Conservation (phyloP, 192 early-diverging fungal genomes). For the Rhizoclosmatium globosum region DNA sequence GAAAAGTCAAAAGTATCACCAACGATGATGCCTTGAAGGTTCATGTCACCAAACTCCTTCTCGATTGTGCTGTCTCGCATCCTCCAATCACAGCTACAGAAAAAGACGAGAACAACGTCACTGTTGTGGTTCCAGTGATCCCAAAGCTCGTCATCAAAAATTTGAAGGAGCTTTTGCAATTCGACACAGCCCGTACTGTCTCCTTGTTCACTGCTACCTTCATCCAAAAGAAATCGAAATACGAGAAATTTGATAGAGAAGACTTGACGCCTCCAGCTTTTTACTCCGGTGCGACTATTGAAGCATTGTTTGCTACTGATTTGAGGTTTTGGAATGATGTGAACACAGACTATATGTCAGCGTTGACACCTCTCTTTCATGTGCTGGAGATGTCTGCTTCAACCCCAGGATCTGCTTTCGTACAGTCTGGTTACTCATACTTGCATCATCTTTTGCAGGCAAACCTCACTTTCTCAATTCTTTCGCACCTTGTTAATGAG, state of each 20-base stretch:
- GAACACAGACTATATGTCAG: not conserved
- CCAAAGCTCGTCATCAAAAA: slow-evolving; percentile 12
- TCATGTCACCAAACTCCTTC: not conserved
- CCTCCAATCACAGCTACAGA: not conserved
- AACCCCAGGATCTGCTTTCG: not conserved
- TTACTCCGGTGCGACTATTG: not conserved
- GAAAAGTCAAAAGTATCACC: not conserved
- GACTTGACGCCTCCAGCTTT: not conserved
- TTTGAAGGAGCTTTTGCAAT: slow-evolving; percentile 18
- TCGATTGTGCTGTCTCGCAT: not conserved
- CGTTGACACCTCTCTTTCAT: not conserved
- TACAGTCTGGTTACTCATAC: not conserved
- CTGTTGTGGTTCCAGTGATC: not conserved
- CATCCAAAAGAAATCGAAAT: not conserved
- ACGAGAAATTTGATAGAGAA: not conserved
- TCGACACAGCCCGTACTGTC: not conserved
- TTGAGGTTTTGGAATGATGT: not conserved
- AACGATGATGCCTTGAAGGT: not conserved
- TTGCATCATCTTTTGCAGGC: not conserved
- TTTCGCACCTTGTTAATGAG: not conserved
- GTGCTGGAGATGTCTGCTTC: not conserved
- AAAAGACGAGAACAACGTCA: not conserved
- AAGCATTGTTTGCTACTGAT: not conserved
- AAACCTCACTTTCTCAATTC: not conserved
- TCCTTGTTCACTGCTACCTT: not conserved